Evolutionary conservation across 345 rosid species (phyloP), one percentile per base, ranked within the genome.

Genomic region (Eucalyptus polybractea): DNA sequence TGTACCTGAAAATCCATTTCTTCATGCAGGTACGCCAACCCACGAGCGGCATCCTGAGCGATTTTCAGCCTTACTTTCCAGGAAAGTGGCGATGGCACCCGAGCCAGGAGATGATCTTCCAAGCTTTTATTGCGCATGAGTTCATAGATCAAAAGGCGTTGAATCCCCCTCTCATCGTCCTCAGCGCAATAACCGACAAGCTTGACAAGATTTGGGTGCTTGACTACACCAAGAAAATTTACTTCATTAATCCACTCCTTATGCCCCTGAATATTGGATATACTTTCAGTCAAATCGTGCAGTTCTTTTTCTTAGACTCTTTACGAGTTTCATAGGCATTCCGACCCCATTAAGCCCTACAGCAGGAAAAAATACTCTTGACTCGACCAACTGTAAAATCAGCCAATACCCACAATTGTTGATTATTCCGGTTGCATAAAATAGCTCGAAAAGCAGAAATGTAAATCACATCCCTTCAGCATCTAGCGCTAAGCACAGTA

Each of bases 241-340:
- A 98, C 99, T 87, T 98, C 99, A 91, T 97, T 96, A 90, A 98
- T 95, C 99, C 99, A 97, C 92, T 98, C 98, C 93, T 95, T 98
- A 89, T 97, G 98, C 95, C 99, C 99, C 99, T 97, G 98, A 94
- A 92, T 89, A 81, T 95, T 95, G 95, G 93, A 94, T 90, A 91
- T 76, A 76, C 47, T 76, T 76, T 37, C 83, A 76, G 83, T 76
- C 47, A 76, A 76, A 76, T 40, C 3, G 83, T 10, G 83, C 7
- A 10, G 47, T 40, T 76, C 47, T 76, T 21, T 40, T 40, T 21
- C 83, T 37, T 37, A 76, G 81, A 33, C 83, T 37, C 47, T 19
- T 37, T 21, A 37, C 47, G 12, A 76, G 27, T 76, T 76, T 76
- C 83, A 76, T 40, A 76, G 47, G 15, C 47, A 76, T 19, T 37